These are phyloP conservation scores for Salix koriyanagi DNA, from an alignment of 345 rosid genomes.

Conservation along the genomic window DNA sequence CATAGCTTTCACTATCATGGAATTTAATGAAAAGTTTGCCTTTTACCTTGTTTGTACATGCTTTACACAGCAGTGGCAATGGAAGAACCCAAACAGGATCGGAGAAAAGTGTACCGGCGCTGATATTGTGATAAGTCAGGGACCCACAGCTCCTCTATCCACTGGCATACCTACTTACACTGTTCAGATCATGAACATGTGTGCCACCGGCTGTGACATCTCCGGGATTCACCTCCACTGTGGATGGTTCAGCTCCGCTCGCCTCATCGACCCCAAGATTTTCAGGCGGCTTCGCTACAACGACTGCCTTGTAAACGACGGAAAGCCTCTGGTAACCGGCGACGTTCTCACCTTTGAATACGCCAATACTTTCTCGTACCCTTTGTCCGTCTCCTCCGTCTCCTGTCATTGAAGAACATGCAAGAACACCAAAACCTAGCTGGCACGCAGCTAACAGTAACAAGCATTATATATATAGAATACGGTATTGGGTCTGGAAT, in stretches of 20 bases:
- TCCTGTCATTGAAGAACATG: slow-evolving; percentile 33
- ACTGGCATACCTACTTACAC: slow-evolving; percentile 76
- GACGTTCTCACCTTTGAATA: slow-evolving; percentile 59
- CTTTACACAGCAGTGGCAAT: slow-evolving; percentile 12
- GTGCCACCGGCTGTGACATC: slow-evolving; percentile 66
- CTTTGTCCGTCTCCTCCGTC: slow-evolving; percentile 63
- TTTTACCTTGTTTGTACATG: neutral
- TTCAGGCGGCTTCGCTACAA: slow-evolving; percentile 77
- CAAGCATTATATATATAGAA: neutral
- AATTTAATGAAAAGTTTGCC: neutral
- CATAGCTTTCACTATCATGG: slow-evolving; percentile 7
- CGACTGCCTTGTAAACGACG: slow-evolving; percentile 84
- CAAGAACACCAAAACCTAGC: neutral
- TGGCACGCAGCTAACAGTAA: neutral
- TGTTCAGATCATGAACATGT: slow-evolving; percentile 66
- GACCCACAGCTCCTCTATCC: slow-evolving; percentile 57
- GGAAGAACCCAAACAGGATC: slow-evolving; percentile 48
- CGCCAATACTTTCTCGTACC: slow-evolving; percentile 69
- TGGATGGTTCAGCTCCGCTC: slow-evolving; percentile 91
- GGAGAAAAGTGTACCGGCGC: slow-evolving; percentile 57
- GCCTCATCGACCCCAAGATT: slow-evolving; percentile 61
- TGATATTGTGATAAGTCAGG: slow-evolving; percentile 70
- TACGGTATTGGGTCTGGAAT: neutral
- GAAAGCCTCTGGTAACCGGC: slow-evolving; percentile 63
- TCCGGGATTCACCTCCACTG: slow-evolving; percentile 64